Base-by-base conservation (phyloP, 257 asterid species). In the Plantago major region DNA sequence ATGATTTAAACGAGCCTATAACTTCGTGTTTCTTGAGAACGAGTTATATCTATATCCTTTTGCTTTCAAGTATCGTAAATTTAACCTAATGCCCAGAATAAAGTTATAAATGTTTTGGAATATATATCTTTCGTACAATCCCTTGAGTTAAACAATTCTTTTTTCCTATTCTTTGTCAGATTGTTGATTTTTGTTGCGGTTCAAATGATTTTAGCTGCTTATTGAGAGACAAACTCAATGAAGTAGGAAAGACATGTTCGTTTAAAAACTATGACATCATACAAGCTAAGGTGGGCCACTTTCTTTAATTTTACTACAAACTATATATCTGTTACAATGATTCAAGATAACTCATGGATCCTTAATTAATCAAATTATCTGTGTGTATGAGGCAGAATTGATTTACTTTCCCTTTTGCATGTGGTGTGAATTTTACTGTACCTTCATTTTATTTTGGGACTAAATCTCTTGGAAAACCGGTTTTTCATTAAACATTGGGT, bases 111-210 rank as follows among this genome's bases (percentile, higher is more conserved):
- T 49, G 6, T 30, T 16, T 22, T 51, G 16, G 57, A 10, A 14
- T 51, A 17, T n/a, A n/a, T n/a, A n/a, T n/a, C 14, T 9, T 22
- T 7, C 18, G 9, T 16, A 10, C 10, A 11, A 58, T 18, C 55
- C 33, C 10, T 58, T 18, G 37, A 16, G 14, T 46, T 11, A 7
- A 16, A 44, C 13, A 10, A 56, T 44, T 19, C 38, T n/a, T 30
- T 57, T 58, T 56, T 60, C 68, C 22, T 47, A 71, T 53, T 63
- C 69, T 47, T 80, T 73, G 67, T 63, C 95, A 92, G 99, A 64
- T 93, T 16, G 96, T 93, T 72, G 96, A 93, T 82, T 84, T 87
- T 71, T 83, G 96, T 72, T 93, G 99, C 44, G 99, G 99, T 50
- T 77, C 95, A 44, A 93, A 89, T 33, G 97, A 93, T 55, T 93